phyloP scores from a whole-genome alignment of 371 early-diverging fungal species.

The Rhizopus arrhizus region DNA sequence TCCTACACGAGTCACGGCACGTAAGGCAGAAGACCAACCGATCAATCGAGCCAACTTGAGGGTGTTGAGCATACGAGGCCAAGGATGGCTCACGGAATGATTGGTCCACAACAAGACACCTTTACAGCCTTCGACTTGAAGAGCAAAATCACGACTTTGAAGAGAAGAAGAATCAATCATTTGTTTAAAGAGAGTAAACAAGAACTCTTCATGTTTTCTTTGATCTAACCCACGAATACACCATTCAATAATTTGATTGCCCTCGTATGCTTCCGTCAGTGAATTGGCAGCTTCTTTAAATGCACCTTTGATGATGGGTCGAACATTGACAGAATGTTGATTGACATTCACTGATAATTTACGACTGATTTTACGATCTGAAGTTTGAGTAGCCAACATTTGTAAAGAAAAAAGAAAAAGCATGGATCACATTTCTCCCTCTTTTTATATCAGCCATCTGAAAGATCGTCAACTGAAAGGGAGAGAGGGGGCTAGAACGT shows the following conservation, averaged over 20 bases:
- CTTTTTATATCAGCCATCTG: background rate
- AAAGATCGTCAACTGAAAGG: too few species aligned
- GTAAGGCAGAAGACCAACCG: conserved; percentile 39
- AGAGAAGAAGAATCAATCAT: conserved; percentile 35
- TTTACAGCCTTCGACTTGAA: conserved; percentile 53
- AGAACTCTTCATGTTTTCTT: conserved; percentile 30
- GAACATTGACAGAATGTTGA: conserved; percentile 35
- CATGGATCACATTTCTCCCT: background rate
- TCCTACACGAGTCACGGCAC: conserved; percentile 33
- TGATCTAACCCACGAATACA: conserved; percentile 28
- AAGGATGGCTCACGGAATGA: conserved; percentile 24
- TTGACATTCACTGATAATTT: conserved; percentile 43
- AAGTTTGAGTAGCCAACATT: conserved; percentile 9
- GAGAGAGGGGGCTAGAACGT: background rate
- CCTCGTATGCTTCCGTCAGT: conserved; percentile 39
- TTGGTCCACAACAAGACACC: conserved; percentile 50
- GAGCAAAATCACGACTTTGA: conserved; percentile 45
- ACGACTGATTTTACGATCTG: conserved; percentile 33
- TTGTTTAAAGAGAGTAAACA: conserved; percentile 41
- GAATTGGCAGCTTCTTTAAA: conserved; percentile 51
- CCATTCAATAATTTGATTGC: conserved; percentile 37
- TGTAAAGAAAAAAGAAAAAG: background rate
- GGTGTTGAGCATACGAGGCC: conserved; percentile 34
- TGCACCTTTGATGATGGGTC: conserved; percentile 54
- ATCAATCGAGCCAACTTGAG: conserved; percentile 40